Base-by-base conservation (phyloP, 192 early-diverging fungal genomes). In the Funneliformis geosporum region DNA sequence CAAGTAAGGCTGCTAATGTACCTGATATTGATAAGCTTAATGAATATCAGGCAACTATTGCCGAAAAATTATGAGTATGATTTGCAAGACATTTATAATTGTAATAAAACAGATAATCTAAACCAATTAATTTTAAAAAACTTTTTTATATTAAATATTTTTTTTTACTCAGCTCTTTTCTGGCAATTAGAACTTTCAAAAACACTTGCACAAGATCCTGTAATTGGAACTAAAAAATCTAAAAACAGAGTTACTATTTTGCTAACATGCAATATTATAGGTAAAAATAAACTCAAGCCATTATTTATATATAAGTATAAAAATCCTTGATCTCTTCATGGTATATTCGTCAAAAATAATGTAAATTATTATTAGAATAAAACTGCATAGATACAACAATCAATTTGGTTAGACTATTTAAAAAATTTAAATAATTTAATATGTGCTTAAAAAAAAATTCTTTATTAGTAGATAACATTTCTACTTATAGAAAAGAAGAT, bases 301-400 rank as follows among this genome's bases (percentile, higher is more conserved):
- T 16, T 44, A 33, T 72, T 72, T 72, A 72, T 72, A 25, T 47
- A 72, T 46, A 72, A 72, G n/a, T 72, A 44, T 72, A 72, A 72
- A 72, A 72, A 18, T 18, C 21, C 70, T 10, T 42, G 27, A 6
- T 5, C 0, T 44, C 40, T 72, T 44, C 8, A 11, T n/a, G 1
- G 47, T 72, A 72, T 47, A 7, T n/a, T 3, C 8, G 42, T 42
- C 47, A 65, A 65, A 28, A 1, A 11, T 11, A 28, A n/a, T n/a
- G n/a, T n/a, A n/a, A n/a, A n/a, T n/a, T n/a, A n/a, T 44, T 72
- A 72, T 27, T 72, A 40, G 21, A 72, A 72, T 50, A 46, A n/a
- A 33, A n/a, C 70, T 25, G 8, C 43, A 11, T 72, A 40, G 18
- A 72, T 72, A 21, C 70, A 72, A 47, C 0, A n/a, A 21, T 72